Percentiles rank a stretch among this genome's conserved stretches.
phyloP scores from a whole-genome alignment of 495 filamentous ascomycete genomes.

The Neurospora sp. region DNA sequence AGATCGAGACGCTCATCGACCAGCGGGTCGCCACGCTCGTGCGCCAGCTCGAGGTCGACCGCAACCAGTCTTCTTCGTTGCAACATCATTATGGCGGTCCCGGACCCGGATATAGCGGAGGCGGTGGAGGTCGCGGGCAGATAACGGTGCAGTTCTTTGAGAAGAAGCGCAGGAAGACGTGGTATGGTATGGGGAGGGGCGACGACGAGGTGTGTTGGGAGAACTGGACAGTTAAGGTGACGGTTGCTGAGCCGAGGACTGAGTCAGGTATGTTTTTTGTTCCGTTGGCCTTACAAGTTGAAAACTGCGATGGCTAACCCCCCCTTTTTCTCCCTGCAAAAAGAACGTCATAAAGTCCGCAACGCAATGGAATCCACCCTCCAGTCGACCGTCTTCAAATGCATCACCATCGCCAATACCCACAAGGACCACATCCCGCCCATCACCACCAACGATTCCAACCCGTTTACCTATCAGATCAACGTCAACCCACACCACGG shows the following conservation, averaged over 20 bases:
- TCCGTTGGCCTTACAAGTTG: background rate
- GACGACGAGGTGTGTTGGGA: conserved; percentile 97
- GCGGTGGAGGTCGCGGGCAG: conserved; percentile 52
- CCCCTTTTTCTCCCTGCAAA: background rate
- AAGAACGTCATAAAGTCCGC: conserved; percentile 79
- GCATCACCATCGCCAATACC: conserved; percentile 70
- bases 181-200: conserved; percentile 58
- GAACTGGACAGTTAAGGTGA: conserved; percentile 86
- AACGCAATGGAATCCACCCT: conserved; percentile 80
- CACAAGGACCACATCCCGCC: conserved; percentile 97
- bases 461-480: conserved; percentile 93
- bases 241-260: conserved; percentile 75
- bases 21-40: conserved; percentile 68
- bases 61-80: conserved; percentile 20
- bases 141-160: conserved; percentile 92
- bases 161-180: conserved; percentile 73
- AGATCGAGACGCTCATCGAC: conserved; percentile 89
- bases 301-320: background rate
- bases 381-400: conserved; percentile 76
- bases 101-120: conserved; percentile 1
- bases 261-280: conserved; percentile 59
- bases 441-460: conserved; percentile 83
- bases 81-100: conserved; percentile 5
- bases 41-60: conserved; percentile 47
- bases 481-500: conserved; percentile 41